Conservation (phyloP, 768 basidiomycete species). For the Megacollybia marginata region DNA sequence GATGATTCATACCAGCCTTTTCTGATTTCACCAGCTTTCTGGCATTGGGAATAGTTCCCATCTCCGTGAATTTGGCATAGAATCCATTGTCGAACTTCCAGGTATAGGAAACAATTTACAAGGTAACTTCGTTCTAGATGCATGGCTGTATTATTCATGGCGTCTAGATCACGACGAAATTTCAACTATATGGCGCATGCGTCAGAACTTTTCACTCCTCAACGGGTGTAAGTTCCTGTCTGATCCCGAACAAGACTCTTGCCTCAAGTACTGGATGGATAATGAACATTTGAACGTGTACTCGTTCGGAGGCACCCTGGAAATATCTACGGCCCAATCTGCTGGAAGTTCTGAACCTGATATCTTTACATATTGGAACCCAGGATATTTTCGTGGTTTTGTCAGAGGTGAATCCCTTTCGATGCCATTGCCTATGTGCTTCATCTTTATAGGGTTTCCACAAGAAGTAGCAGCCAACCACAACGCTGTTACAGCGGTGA, state of each 20-base stretch:
- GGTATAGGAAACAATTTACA: slow-evolving; percentile 31
- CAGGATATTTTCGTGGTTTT: slow-evolving; percentile 20
- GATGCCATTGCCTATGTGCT: not conserved
- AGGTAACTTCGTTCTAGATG: slow-evolving; percentile 11
- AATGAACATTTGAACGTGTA: slow-evolving; percentile 17
- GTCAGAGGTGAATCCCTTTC: slow-evolving; percentile 12
- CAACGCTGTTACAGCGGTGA: slow-evolving; percentile 17
- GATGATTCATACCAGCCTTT: no score
- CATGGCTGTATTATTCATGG: not conserved
- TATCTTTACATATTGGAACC: slow-evolving; percentile 18
- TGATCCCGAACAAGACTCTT: slow-evolving; percentile 19
- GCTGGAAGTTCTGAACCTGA: slow-evolving; percentile 15
- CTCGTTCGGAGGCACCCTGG: slow-evolving; percentile 17
- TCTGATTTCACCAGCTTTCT: slow-evolving; percentile 16
- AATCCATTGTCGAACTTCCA: slow-evolving; percentile 21
- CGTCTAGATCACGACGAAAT: slow-evolving; percentile 25
- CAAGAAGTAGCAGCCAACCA: slow-evolving; percentile 15
- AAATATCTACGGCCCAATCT: slow-evolving; percentile 13
- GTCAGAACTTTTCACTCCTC: slow-evolving; percentile 19
- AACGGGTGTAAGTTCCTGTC: slow-evolving; percentile 19
- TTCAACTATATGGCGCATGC: slow-evolving; percentile 20
- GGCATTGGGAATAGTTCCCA: slow-evolving; percentile 24
- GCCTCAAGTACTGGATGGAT: slow-evolving; percentile 19
- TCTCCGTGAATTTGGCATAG: slow-evolving; percentile 17
- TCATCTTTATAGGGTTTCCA: slow-evolving; percentile 10